These are phyloP conservation scores for Mycena venus DNA, from an alignment of 768 basidiomycete species.

Conservation along the genomic window DNA sequence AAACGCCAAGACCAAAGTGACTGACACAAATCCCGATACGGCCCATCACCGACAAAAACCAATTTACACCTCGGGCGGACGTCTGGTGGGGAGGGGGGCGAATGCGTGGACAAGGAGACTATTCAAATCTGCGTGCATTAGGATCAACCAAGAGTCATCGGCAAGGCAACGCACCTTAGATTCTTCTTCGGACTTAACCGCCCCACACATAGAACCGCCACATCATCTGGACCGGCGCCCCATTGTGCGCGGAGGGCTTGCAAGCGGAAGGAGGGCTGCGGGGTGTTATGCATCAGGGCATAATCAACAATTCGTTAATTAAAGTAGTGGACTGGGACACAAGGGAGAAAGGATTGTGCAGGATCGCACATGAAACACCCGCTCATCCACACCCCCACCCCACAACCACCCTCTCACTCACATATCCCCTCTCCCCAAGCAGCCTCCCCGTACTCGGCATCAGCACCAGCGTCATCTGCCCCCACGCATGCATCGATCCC, in stretches of 20 bases:
- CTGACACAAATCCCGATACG: no score
- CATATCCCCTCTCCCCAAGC: neutral
- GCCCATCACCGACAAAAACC: conserved; percentile 13
- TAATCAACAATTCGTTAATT: no score
- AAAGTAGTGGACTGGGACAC: no score
- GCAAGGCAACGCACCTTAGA: neutral
- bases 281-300: no score
- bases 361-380: neutral
- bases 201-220: conserved; percentile 21
- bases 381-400: conserved; percentile 3
- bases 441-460: neutral
- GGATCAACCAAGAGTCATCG: no score
- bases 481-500: neutral
- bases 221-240: neutral
- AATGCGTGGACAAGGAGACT: neutral
- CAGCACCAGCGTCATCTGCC: conserved; percentile 6
- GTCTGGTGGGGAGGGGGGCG: neutral
- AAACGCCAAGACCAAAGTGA: no score
- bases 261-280: conserved; percentile 1
- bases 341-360: neutral
- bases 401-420: neutral
- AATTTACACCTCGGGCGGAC: neutral
- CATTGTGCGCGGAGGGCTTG: neutral
- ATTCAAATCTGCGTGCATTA: no score
- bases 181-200: conserved; percentile 30